A percentile compares a stretch with the other conserved stretches of the same genome.
phyloP scores from a whole-genome alignment of 805 yeast genomes.

The Zygotorulaspora florentina region DNA sequence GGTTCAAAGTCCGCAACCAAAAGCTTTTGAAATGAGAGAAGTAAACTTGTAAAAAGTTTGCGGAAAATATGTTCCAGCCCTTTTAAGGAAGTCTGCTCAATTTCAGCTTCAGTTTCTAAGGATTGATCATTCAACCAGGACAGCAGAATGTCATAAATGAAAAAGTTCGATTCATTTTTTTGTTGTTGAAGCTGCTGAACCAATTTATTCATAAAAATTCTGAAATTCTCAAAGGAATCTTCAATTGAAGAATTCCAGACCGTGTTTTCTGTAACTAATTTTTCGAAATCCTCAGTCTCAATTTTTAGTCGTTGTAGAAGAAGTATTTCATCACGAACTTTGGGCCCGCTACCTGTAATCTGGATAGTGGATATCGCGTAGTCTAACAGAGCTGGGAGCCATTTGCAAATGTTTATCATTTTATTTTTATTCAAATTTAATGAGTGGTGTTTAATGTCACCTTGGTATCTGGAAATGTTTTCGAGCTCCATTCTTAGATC shows the following conservation, averaged over 20 bases:
- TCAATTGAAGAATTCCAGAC: constrained; percentile 16
- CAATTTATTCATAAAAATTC: constrained; percentile 26
- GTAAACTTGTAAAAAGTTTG: constrained; percentile 51
- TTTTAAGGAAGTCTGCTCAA: constrained; percentile 23
- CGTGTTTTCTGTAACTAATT: constrained; percentile 12
- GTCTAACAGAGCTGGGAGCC: constrained; percentile 37
- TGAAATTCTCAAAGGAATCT: constrained; percentile 25
- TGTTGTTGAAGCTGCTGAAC: constrained; percentile 33
- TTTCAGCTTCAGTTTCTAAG: not conserved
- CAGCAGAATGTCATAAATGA: constrained; percentile 46
- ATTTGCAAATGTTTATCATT: constrained; percentile 19
- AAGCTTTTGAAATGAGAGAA: constrained; percentile 64
- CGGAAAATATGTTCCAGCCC: constrained; percentile 47
- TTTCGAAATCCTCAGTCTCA: constrained; percentile 13
- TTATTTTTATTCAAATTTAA: constrained; percentile 11
- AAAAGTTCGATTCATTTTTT: constrained; percentile 39
- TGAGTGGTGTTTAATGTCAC: constrained; percentile 17
- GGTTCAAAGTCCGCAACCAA: constrained; percentile 36
- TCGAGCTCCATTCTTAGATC: constrained; percentile 23
- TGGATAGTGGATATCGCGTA: constrained; percentile 27
- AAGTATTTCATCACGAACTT: constrained; percentile 1
- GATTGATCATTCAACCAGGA: constrained; percentile 41
- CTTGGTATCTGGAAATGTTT: constrained; percentile 17
- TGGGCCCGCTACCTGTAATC: not conserved
- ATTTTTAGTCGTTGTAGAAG: constrained; percentile 8